Percentiles rank a stretch among this genome's conserved stretches.
Evolutionary conservation across 495 filamentous ascomycete genomes (phyloP).

Genomic region (Xylaria sp.): DNA sequence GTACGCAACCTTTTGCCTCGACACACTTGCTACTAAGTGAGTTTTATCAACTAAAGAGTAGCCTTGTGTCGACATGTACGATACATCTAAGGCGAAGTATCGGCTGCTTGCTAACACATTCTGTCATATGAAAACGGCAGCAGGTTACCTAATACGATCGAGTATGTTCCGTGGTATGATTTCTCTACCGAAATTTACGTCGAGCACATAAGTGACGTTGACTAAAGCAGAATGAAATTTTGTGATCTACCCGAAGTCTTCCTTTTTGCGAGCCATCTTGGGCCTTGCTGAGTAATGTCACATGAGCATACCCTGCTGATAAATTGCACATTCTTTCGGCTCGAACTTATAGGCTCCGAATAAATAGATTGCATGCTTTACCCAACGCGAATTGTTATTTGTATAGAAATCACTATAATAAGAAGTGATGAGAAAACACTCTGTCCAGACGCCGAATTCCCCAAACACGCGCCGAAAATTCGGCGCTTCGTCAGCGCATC

Average conservation of each 20-base stretch:
- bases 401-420: neutral
- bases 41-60: neutral
- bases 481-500: neutral
- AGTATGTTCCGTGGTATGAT: too few species aligned
- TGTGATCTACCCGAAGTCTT: neutral
- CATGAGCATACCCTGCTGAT: neutral
- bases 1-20: neutral
- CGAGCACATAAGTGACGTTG: neutral
- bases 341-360: neutral
- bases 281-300: neutral
- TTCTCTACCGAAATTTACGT: neutral
- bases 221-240: neutral
- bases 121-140: neutral
- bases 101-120: conserved; percentile 1
- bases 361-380: too few species aligned
- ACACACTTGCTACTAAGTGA: neutral
- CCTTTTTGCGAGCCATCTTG: neutral
- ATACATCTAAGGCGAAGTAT: neutral
- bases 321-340: neutral
- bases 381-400: neutral
- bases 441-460: neutral
- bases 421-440: too few species aligned
- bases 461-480: neutral
- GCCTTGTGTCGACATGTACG: neutral
- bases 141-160: neutral